Evolutionary conservation across 106 monocot genomes (phyloP), one percentile per base, ranked within the genome.

Genomic region (Hemerocallis citrina): DNA sequence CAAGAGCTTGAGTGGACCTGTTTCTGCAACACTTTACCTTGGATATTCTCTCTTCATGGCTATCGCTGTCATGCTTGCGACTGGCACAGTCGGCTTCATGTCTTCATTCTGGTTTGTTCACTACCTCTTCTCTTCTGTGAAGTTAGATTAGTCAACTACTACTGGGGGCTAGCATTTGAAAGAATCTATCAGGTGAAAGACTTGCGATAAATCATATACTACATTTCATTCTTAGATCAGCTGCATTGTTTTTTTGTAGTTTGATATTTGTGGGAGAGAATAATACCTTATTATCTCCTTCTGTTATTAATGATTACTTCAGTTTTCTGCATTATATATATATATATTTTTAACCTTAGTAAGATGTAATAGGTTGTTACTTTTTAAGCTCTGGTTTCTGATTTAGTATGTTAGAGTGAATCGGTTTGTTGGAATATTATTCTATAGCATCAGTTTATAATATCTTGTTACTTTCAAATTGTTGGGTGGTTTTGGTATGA

Each of bases 41-140:
- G 81, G 81, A 1, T 81, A 81, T 68, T 81, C 81, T 7, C 72
- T 81, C 34, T 56, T 81, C 47, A 81, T 81, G 81, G 75, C 34
- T 39, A 34, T 81, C 6, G 75, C 81, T 23, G 58, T 81, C 58
- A 81, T 81, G 81, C 72, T 81, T 6, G 75, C 81, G 21, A 76
- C 81, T 0, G 81, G 81, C 28, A 76, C 81, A 0, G 64, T 81
- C 15, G 81, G 81, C 3, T 72, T 81, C 72, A 42, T 68, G 2
- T 75, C 81, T 10, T 81, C 81, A 30, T 76, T 81, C 75, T 72
- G 67, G 64, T 81, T 81, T 19, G 75, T 81, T 10, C 72, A 81
- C 56, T 81, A 72, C 52, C 75, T 81, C 11, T 81, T 81, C 75
- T 81, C 81, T n/a, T 72, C 81, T 1, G 75, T 81, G 20, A 81